These are phyloP conservation scores for Lathyrus sativus DNA, from an alignment of 306 rosid genomes.

Conservation along the genomic window DNA sequence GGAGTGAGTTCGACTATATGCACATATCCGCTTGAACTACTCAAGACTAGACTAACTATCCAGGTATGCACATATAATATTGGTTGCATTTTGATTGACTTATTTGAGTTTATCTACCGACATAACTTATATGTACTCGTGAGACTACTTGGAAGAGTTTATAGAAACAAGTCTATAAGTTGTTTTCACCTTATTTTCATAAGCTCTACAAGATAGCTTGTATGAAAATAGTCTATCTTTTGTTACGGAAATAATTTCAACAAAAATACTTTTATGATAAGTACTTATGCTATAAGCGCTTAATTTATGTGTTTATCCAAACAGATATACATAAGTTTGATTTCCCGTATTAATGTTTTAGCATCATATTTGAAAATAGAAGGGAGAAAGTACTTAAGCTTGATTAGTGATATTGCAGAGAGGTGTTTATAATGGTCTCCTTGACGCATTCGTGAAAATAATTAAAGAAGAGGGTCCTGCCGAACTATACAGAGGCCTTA, in stretches of 20 bases:
- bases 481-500: slow-evolving; percentile 88
- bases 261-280: neutral
- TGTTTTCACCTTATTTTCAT: neutral
- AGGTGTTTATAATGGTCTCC: slow-evolving; percentile 69
- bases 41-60: slow-evolving; percentile 90
- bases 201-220: neutral
- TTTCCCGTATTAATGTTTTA: slow-evolving; percentile 23
- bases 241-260: neutral
- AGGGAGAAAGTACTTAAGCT: slow-evolving; percentile 15
- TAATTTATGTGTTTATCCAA: neutral
- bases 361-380: neutral
- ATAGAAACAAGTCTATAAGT: neutral
- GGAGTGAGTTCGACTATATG: slow-evolving; percentile 91
- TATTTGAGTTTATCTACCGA: neutral
- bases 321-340: neutral
- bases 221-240: neutral
- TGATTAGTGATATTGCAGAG: slow-evolving; percentile 64
- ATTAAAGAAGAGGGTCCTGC: slow-evolving; percentile 79
- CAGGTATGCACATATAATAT: slow-evolving; percentile 57
- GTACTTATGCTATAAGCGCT: neutral
- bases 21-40: slow-evolving; percentile 90
- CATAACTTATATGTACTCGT: neutral
- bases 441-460: slow-evolving; percentile 86
- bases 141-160: neutral
- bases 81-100: neutral